These are phyloP conservation scores for Phytophthora melonis DNA, from an alignment of 352 stramenopile genomes.

Conservation along the genomic window DNA sequence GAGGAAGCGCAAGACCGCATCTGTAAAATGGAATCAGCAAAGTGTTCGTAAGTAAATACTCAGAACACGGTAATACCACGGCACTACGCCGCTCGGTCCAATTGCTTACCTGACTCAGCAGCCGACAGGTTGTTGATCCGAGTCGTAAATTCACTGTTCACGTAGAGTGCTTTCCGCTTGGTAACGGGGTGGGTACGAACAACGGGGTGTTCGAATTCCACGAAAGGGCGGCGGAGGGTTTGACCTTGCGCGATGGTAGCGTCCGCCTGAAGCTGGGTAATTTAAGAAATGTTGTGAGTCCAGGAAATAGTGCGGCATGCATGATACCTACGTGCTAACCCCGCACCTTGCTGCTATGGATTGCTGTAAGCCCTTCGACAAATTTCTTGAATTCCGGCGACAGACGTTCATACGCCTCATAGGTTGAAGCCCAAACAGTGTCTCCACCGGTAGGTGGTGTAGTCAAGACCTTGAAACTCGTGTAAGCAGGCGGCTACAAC, in stretches of 20 bases:
- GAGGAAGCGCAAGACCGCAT: background rate
- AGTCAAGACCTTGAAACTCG: constrained; percentile 37
- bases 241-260: constrained; percentile 18
- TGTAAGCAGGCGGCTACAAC: constrained; percentile 36
- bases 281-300: background rate
- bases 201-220: constrained; percentile 52
- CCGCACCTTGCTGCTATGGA: constrained; percentile 55
- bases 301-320: background rate
- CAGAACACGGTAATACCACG: too few species aligned
- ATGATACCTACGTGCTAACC: background rate
- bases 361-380: constrained; percentile 50
- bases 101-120: constrained; percentile 30
- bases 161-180: constrained; percentile 38
- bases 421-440: constrained; percentile 52
- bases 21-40: background rate
- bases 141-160: constrained; percentile 51
- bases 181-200: constrained; percentile 50
- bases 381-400: constrained; percentile 51
- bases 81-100: too few species aligned
- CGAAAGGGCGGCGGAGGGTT: constrained; percentile 36
- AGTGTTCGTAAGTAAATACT: background rate
- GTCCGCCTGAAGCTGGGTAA: constrained; percentile 19
- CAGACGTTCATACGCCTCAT: constrained; percentile 60
- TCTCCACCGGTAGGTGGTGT: constrained; percentile 46
- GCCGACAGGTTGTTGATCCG: constrained; percentile 48